Evolutionary conservation across 495 filamentous ascomycete species (phyloP), one percentile per base, ranked within the genome.

Genomic region (Antarctomyces pellizariae): DNA sequence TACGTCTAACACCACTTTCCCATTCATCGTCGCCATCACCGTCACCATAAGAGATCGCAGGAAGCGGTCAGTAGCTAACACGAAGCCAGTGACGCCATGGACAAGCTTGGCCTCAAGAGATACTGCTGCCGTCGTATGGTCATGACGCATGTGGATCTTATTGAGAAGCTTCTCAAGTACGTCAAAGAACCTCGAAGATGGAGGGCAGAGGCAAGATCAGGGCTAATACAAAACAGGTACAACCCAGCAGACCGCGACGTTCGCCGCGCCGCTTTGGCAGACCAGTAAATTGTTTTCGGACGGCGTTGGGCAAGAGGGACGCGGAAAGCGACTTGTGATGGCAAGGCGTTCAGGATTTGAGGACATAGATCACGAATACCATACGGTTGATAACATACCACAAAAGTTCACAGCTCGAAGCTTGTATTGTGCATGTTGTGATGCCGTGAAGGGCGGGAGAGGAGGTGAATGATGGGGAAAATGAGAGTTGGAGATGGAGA

Each of bases 61-160:
- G 9, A n/a, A 5, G 15, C 13, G 16, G 19, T 14, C 28, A 16
- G 14, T 30, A 12, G 17, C n/a, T 29, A 16, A 26, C 21, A 10
- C 4, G 12, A 12, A 4, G 22, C 24, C 30, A 86, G 80, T 39
- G 78, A 90, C 39, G 86, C 84, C 14, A 83, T 97, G 72, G 82
- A 95, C 45, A 56, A 76, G 34, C 68, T 95, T 5, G 79, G 79
- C 16, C 79, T 83, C 54, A 80, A 78, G 48, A 68, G 86, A 18
- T 97, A 95, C 54, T 97, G 86, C 59, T 97, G 86, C 52, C 75
- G 86, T 24, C 69, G 86, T 45, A 97, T 97, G 86, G 61, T 97
- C 40, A 90, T 97, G 79, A 97, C 86, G n/a, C 86, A 97, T 47
- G 89, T 97, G 35, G 86, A 97, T 46, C 56, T 97, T 28, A 95